Conservation (phyloP, 805 yeast genomes). For the Cyberlindnera xishuangbannaensis region DNA sequence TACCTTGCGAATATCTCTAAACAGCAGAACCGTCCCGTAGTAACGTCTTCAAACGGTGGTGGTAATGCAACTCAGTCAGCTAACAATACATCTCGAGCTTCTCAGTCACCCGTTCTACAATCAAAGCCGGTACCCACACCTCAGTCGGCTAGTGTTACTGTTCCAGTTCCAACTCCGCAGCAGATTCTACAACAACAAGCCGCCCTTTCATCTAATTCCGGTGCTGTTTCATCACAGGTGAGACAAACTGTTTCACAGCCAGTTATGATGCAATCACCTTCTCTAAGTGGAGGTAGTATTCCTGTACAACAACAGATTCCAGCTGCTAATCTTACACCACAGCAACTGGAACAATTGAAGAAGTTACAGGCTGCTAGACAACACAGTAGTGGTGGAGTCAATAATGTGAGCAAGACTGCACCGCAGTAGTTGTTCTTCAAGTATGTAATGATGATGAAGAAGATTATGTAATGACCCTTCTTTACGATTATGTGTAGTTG, state of each 20-base stretch:
- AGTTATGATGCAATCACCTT: slow-evolving; percentile 21
- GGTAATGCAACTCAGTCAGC: slow-evolving; percentile 2
- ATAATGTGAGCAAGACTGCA: too few relatives aligned
- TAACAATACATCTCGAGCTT: slow-evolving; percentile 8
- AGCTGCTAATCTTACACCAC: slow-evolving; percentile 17
- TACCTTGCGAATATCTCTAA: slow-evolving; percentile 43
- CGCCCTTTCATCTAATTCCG: too few relatives aligned
- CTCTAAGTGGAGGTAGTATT: neutral
- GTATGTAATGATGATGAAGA: too few relatives aligned
- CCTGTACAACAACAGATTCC: slow-evolving; percentile 2
- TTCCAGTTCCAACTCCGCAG: slow-evolving; percentile 33
- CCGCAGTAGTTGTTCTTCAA: too few relatives aligned
- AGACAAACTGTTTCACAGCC: too few relatives aligned
- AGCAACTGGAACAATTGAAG: slow-evolving; percentile 27
- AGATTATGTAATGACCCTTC: too few relatives aligned
- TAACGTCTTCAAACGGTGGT: neutral
- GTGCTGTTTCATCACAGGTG: too few relatives aligned
- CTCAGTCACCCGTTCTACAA: slow-evolving; percentile 11
- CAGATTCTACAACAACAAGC: slow-evolving; percentile 31
- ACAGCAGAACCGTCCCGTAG: too few relatives aligned
- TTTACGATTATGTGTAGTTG: too few relatives aligned
- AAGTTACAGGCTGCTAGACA: slow-evolving; percentile 22
- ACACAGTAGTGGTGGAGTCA: too few relatives aligned
- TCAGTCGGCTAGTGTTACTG: neutral
- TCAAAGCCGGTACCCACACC: slow-evolving; percentile 6